Percentiles rank a stretch among this genome's conserved stretches.
Evolutionary conservation across 2,329 filamentous ascomycete genomes (phyloP).

Genomic region (Fusarium dimerum): DNA sequence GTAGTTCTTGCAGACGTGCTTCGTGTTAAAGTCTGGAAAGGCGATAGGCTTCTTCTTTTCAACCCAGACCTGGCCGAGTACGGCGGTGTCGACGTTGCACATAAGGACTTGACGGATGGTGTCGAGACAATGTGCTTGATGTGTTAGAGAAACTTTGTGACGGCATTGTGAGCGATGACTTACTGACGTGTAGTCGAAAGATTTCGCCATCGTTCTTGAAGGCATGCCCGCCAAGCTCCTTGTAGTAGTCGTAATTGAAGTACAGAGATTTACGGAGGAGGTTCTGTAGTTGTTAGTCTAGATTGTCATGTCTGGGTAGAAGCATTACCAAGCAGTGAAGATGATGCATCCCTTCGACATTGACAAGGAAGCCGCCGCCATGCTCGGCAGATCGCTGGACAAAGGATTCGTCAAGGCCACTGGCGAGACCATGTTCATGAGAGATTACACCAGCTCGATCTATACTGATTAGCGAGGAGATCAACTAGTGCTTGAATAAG

Average conservation of each 20-base stretch:
- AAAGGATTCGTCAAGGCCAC: conserved; percentile 54
- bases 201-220: conserved; percentile 59
- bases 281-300: conserved; percentile 37
- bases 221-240: conserved; percentile 46
- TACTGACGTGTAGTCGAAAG: conserved; percentile 58
- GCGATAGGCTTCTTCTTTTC: conserved; percentile 45
- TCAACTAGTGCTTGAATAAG: too few relatives aligned
- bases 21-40: conserved; percentile 64
- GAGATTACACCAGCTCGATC: conserved; percentile 51
- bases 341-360: conserved; percentile 58
- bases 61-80: conserved; percentile 64
- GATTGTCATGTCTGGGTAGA: too few relatives aligned
- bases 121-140: conserved; percentile 56
- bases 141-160: neutral
- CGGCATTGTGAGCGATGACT: conserved; percentile 18
- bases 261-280: conserved; percentile 58
- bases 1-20: conserved; percentile 60
- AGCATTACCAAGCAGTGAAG: conserved; percentile 55
- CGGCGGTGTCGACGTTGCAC: conserved; percentile 61
- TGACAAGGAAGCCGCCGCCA: conserved; percentile 60
- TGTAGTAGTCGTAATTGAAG: conserved; percentile 63
- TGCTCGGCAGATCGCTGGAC: conserved; percentile 56
- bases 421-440: conserved; percentile 46
- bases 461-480: conserved; percentile 20
- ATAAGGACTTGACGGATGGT: conserved; percentile 63